These are phyloP conservation scores for Emericellopsis terricola DNA, from an alignment of 495 filamentous ascomycete genomes.

Conservation along the genomic window DNA sequence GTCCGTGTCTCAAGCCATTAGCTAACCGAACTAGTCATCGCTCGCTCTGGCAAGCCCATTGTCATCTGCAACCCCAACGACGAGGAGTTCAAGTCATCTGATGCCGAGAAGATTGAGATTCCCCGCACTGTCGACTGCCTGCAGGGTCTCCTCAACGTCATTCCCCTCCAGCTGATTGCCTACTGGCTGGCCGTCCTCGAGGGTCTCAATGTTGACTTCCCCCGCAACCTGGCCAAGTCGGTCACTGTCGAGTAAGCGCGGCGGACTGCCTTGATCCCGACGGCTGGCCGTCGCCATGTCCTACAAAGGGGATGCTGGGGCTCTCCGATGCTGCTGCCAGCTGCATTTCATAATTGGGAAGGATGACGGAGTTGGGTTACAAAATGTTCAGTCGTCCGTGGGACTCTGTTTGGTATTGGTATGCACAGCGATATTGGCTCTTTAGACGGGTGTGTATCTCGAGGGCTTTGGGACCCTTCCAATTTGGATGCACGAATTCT, in stretches of 20 bases:
- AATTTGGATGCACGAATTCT: no score
- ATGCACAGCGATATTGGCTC: no score
- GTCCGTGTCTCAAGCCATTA: constrained; percentile 1
- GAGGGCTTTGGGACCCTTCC: no score
- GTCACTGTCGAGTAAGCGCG: constrained; percentile 89
- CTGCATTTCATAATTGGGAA: no score
- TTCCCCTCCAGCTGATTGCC: constrained; percentile 89
- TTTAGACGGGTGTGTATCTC: no score
- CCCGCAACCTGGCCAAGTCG: constrained; percentile 93
- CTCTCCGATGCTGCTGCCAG: no score
- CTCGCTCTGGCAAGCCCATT: constrained; percentile 83
- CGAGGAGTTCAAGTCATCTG: constrained; percentile 68
- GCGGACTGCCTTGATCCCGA: no score
- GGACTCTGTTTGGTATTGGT: no score
- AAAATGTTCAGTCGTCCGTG: no score
- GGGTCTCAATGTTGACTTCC: constrained; percentile 94
- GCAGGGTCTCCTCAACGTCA: constrained; percentile 93
- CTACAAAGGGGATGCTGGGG: no score
- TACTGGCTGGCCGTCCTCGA: constrained; percentile 97
- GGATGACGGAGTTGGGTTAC: no score
- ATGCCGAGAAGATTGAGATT: constrained; percentile 92
- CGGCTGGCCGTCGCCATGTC: no score
- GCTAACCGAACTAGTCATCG: constrained; percentile 46
- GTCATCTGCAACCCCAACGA: constrained; percentile 93
- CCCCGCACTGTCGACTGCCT: constrained; percentile 89